Evolutionary conservation across 345 rosid species (phyloP).

Genomic region (Salix brachista): DNA sequence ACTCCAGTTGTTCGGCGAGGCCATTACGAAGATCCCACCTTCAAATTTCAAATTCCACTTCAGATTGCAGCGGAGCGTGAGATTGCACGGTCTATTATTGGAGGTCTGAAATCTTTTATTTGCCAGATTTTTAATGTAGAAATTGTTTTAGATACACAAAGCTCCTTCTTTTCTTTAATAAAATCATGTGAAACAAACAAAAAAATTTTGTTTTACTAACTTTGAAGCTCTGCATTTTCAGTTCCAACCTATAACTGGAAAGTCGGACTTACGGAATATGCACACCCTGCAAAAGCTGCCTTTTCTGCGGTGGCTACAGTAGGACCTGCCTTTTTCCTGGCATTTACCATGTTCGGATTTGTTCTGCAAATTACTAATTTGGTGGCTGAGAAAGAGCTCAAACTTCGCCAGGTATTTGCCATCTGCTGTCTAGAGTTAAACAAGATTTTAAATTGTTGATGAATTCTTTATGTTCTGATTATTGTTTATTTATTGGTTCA

Average conservation of each 20-base stretch:
- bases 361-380: constrained; percentile 75
- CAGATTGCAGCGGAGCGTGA: constrained; percentile 92
- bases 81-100: constrained; percentile 68
- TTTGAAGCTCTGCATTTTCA: constrained; percentile 29
- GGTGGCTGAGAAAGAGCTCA: constrained; percentile 85
- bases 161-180: neutral
- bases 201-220: neutral
- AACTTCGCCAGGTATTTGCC: constrained; percentile 79
- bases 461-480: neutral
- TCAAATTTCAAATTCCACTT: constrained; percentile 86
- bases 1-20: constrained; percentile 52
- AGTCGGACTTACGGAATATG: constrained; percentile 73
- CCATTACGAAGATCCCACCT: constrained; percentile 65
- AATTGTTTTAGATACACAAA: neutral
- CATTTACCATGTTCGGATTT: constrained; percentile 83
- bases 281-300: constrained; percentile 59
- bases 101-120: constrained; percentile 41
- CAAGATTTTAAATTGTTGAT: neutral
- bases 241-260: constrained; percentile 67
- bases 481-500: neutral
- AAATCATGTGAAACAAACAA: neutral
- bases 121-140: neutral
- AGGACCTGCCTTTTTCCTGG: constrained; percentile 87
- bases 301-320: constrained; percentile 41
- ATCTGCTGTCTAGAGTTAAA: constrained; percentile 4